Evolutionary conservation across 1,139 yeast genomes (phyloP), one percentile per base, ranked within the genome.

Genomic region (Taphrina sp.): DNA sequence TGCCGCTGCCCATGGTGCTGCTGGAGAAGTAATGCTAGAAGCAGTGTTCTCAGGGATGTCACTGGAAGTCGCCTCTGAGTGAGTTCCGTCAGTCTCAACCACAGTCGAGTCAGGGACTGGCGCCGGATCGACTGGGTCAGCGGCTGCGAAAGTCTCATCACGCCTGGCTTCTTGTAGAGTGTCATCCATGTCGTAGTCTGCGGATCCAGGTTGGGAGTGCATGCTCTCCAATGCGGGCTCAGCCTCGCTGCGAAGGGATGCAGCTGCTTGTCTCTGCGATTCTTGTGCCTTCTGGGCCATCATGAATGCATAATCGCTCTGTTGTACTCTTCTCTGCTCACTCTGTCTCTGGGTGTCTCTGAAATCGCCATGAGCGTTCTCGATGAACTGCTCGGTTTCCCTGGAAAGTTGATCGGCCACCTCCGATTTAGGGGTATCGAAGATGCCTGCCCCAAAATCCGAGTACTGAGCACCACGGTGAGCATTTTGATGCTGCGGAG

Each of bases 1-100:
- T 31, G 49, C 71, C 10, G 68, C 67, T 3, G 77, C 77, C 78
- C 78, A 73, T 14, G 80, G 77, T 3, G 78, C 78, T 20, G 57
- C 61, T 19, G 55, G 33, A 7, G 56, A 51, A 14, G 58, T 55
- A 17, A 59, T 52, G n/a, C n/a, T n/a, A n/a, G n/a, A n/a, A n/a
- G n/a, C n/a, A n/a, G n/a, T n/a, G n/a, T n/a, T n/a, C n/a, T n/a
- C n/a, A n/a, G n/a, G n/a, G n/a, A n/a, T n/a, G n/a, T n/a, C n/a
- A n/a, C n/a, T n/a, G n/a, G n/a, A n/a, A n/a, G n/a, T n/a, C n/a
- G n/a, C n/a, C n/a, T n/a, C n/a, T n/a, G n/a, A n/a, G n/a, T n/a
- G n/a, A n/a, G n/a, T n/a, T n/a, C n/a, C n/a, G n/a, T n/a, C n/a
- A n/a, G n/a, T n/a, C n/a, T n/a, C n/a, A n/a, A n/a, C n/a, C n/a